A percentile compares a stretch with the other conserved stretches of the same genome.
Conservation (phyloP, 1,284 basidiomycete species). For the Rhodotorula sp. region DNA sequence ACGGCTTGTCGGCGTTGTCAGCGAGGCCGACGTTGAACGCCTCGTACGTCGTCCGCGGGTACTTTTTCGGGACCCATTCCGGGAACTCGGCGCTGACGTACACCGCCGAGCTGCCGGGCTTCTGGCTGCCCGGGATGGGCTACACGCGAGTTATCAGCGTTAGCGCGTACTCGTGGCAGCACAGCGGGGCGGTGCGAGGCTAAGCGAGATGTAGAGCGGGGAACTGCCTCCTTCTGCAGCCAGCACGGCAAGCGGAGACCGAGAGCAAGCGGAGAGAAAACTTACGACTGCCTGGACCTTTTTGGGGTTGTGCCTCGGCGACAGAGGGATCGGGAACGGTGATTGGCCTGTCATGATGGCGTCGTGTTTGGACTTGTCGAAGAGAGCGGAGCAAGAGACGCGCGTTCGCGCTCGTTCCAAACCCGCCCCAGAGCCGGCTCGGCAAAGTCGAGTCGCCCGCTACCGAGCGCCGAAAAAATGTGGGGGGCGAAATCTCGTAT, state of each 20-base stretch:
- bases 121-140: slow-evolving; percentile 38
- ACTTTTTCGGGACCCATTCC: slow-evolving; percentile 2
- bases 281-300: slow-evolving; percentile 23
- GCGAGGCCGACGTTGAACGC: slow-evolving; percentile 42
- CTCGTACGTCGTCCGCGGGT: slow-evolving; percentile 41
- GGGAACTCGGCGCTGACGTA: slow-evolving; percentile 34
- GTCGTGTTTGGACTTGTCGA: background rate
- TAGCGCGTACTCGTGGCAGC: background rate
- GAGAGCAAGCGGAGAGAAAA: background rate
- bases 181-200: background rate
- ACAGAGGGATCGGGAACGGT: slow-evolving; percentile 19
- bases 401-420: background rate
- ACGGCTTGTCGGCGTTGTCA: slow-evolving; percentile 14
- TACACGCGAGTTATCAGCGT: background rate
- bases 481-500: too few relatives aligned
- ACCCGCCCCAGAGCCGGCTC: background rate
- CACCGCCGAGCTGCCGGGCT: slow-evolving; percentile 33
- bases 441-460: background rate
- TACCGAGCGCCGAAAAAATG: too few relatives aligned
- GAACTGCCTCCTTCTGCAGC: background rate
- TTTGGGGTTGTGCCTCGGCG: slow-evolving; percentile 9
- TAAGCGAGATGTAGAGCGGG: background rate
- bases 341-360: background rate
- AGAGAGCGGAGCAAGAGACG: background rate
- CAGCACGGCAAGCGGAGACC: background rate